Percentiles rank a stretch among this genome's conserved stretches.
phyloP scores from a whole-genome alignment of 1,139 yeast species.

The Torulaspora globosa region DNA sequence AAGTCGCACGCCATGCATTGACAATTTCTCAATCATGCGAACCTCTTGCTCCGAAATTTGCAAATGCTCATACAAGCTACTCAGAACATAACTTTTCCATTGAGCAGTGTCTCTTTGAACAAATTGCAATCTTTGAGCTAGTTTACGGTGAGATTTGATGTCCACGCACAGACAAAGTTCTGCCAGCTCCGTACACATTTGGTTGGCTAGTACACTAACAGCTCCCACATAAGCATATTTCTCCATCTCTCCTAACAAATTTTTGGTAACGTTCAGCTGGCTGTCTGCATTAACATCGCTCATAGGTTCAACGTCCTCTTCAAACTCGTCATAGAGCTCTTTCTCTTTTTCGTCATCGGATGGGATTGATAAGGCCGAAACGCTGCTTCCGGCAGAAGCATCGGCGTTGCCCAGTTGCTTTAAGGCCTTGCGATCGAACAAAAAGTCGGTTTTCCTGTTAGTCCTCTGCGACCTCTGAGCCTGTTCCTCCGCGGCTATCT shows the following conservation, averaged over 20 bases:
- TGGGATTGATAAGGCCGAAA: constrained; percentile 18
- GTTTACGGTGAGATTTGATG: constrained; percentile 41
- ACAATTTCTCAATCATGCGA: constrained; percentile 80
- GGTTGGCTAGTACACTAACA: constrained; percentile 67
- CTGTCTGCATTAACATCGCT: constrained; percentile 48
- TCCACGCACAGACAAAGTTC: constrained; percentile 51
- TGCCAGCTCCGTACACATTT: constrained; percentile 78
- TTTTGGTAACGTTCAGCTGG: constrained; percentile 75
- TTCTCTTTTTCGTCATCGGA: constrained; percentile 14
- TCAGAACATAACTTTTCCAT: constrained; percentile 77
- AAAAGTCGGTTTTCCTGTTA: constrained; percentile 77
- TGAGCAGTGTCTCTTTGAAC: constrained; percentile 77
- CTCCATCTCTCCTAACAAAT: constrained; percentile 76
- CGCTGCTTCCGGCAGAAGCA: constrained; percentile 11
- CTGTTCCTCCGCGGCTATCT: constrained; percentile 83
- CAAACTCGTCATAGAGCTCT: constrained; percentile 37
- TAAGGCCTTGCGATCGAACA: constrained; percentile 47
- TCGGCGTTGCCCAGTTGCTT: constrained; percentile 19
- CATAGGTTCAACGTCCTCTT: constrained; percentile 41
- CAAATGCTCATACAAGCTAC: constrained; percentile 76
- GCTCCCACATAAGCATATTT: constrained; percentile 90
- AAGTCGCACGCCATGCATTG: constrained; percentile 78
- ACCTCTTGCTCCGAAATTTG: constrained; percentile 69
- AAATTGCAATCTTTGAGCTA: constrained; percentile 58
- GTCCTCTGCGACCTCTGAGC: constrained; percentile 71